These are phyloP conservation scores for Polygonum maritimum DNA, from an alignment of 148 eudicot genomes.

Conservation along the genomic window DNA sequence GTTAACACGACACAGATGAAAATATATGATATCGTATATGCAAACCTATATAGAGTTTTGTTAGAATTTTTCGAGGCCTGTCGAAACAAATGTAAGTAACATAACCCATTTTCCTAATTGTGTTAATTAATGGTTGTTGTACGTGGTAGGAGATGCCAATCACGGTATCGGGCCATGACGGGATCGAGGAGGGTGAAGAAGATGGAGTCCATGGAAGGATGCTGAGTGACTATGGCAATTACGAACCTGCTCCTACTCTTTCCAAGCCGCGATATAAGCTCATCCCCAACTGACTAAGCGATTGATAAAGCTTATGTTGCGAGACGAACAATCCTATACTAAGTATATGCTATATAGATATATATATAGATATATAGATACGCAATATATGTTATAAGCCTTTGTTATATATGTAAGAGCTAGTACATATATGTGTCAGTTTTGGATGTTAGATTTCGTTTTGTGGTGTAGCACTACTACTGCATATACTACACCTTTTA, in stretches of 20 bases:
- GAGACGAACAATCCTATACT: not conserved
- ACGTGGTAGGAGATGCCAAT: conserved; percentile 5
- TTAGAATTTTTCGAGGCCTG: too few relatives aligned
- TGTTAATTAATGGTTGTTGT: not conserved
- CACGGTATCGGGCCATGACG: not conserved
- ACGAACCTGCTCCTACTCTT: conserved; percentile 46
- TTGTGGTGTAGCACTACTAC: not conserved
- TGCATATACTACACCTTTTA: not conserved
- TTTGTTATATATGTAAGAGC: not conserved
- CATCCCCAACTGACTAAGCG: conserved; percentile 46
- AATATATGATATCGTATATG: too few relatives aligned
- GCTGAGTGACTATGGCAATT: conserved; percentile 59
- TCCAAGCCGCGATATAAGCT: conserved; percentile 58
- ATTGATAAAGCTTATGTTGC: not conserved
- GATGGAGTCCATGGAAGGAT: conserved; percentile 37
- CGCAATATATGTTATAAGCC: not conserved
- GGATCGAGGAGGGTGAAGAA: conserved; percentile 12
- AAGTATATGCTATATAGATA: not conserved
- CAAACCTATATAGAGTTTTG: too few relatives aligned
- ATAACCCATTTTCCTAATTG: too few relatives aligned
- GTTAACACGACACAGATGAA: too few relatives aligned
- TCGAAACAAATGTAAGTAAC: not conserved
- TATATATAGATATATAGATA: not conserved
- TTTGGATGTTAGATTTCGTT: not conserved
- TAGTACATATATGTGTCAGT: not conserved